Evolutionary conservation across 176 grass and related monocot genomes (phyloP), one percentile per base, ranked within the genome.

Genomic region (Puya raimondii): DNA sequence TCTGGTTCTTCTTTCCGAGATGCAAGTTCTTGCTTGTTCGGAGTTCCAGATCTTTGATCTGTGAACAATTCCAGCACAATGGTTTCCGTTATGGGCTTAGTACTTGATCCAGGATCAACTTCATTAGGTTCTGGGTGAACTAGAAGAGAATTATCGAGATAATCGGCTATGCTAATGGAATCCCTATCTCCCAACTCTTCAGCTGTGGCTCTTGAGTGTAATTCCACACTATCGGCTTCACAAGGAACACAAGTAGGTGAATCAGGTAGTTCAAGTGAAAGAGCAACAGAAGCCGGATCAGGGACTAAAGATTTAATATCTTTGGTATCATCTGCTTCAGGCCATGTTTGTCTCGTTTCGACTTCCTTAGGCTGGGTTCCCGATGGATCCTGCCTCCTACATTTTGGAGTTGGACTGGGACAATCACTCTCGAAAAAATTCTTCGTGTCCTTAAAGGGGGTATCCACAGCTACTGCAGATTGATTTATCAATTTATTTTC

Each of bases 1-100:
- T 87, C 78, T 1, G 78, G 74, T 26, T 81, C 80, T 73, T 96
- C 80, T 80, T 90, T 83, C 75, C 74, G 81, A 25, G 79, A 70
- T 70, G 88, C 74, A 75, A 76, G 47, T 48, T 70, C 73, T 50
- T 77, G 53, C 71, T 74, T 71, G 82, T 70, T 75, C 1, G 57
- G 81, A 61, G 71, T 51, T 64, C 47, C 82, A 81, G 71, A 74
- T 18, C 79, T 82, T 79, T 72, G 79, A 65, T 78, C 75, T 25
- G 74, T 79, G 64, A 85, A 69, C 50, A 69, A 81, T 48, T 88
- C 73, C 74, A 76, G 50, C 47, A 85, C 71, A 58, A 75, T 79
- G 48, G 82, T 79, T 71, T 78, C 66, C 49, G 80, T 49, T 23
- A 71, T 68, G 1, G 70, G 67, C 26, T 72, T 78, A 59, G 57